Base-by-base conservation (phyloP, 495 filamentous ascomycete species). In the Cryomyces minteri region DNA sequence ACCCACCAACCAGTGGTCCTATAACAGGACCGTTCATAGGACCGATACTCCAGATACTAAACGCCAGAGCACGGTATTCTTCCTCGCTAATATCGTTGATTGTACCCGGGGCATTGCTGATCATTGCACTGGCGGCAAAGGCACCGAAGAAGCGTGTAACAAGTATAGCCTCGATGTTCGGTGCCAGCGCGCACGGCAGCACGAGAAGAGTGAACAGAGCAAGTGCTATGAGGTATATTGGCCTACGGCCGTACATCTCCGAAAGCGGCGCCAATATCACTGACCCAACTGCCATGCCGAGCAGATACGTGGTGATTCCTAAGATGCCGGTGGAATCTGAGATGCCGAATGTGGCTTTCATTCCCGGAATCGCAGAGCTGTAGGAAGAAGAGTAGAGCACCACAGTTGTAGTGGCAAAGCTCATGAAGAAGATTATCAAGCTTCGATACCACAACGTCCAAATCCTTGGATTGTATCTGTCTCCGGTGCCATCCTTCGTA, bases 301-400 rank as follows among this genome's bases (percentile, higher is more conserved):
- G 52, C 32, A 86, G 65, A 51, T 90, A 93, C 6, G 77, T 82
- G 3, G 85, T 90, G 33, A 93, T 63, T 1, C 85, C 85, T 5
- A 93, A 64, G 1, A 83, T 82, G 10, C 74, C 73, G 29, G 81
- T 51, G 0, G 74, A 70, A 36, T 71, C 61, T 9, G 62, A 70
- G 31, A 77, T 65, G 41, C 66, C 55, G 55, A 84, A 92, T 43
- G 82, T 73, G 12, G 68, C 57, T 61, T 76, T 74, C 57, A 93
- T 69, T 1, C 78, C 74, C 0, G 74, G 65, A 25, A 76, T 70
- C 31, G 74, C 77, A 0, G 79, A 73, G 11, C 83, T 82, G 60
- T 88, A 93, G 46, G 76, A 81, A 3, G 87, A 93, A 10, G 77
- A 83, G 59, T 88, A 90, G n/a, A 93, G 62, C 28, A 94, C 80